Conservation (phyloP, 805 yeast genomes). For the Blastobotrys peoriensis region DNA sequence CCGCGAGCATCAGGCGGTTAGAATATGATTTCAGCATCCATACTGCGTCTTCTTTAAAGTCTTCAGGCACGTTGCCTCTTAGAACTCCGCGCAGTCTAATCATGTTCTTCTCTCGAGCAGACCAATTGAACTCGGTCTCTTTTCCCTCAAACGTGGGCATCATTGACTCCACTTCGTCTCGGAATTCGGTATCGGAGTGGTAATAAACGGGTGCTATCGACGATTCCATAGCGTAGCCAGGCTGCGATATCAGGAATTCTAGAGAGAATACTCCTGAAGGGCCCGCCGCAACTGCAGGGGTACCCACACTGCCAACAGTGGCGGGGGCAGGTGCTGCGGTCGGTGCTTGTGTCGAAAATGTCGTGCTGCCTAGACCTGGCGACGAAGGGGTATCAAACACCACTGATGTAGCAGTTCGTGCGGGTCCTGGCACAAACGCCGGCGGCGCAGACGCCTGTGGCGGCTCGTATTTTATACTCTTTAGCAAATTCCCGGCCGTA, state of each 20-base stretch:
- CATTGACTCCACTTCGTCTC: conserved; percentile 28
- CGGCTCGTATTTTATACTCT: conserved; percentile 26
- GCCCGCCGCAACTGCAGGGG: not conserved
- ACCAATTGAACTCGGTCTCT: conserved; percentile 91
- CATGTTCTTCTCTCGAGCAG: conserved; percentile 56
- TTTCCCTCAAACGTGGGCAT: conserved; percentile 48
- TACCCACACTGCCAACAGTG: not conserved
- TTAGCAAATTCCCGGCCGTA: conserved; percentile 25
- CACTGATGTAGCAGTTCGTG: not conserved
- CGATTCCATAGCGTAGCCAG: conserved; percentile 36
- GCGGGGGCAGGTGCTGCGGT: not conserved
- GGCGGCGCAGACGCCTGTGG: not conserved
- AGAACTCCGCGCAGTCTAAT: conserved; percentile 51
- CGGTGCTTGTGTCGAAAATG: not conserved
- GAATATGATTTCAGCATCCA: conserved; percentile 39
- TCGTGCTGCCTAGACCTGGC: too few species aligned
- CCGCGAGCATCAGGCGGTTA: conserved; percentile 61
- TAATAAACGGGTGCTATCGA: conserved; percentile 30
- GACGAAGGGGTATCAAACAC: not conserved
- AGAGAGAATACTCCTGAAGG: not conserved
- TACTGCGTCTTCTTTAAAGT: conserved; percentile 30
- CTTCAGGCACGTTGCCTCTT: conserved; percentile 47
- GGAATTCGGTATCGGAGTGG: conserved; percentile 24
- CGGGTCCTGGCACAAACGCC: not conserved
- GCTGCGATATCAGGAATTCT: conserved; percentile 18